Conservation (phyloP, 2,329 filamentous ascomycete genomes). For the Colletotrichum viniferum region DNA sequence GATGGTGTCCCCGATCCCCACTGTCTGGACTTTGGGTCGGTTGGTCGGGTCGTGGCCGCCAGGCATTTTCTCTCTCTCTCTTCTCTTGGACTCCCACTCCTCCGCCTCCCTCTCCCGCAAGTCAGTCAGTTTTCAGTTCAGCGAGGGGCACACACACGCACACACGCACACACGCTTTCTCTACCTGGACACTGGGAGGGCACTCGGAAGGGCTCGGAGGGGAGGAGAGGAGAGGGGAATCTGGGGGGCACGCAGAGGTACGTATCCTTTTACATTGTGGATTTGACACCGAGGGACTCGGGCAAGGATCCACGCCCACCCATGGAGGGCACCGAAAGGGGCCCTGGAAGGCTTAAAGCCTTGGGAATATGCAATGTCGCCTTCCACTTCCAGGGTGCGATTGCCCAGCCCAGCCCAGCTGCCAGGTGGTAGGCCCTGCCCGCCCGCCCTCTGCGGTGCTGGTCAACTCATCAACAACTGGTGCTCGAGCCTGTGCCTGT, state of each 20-base stretch:
- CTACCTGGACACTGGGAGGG: not conserved
- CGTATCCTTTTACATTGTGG: not conserved
- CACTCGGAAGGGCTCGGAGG: not conserved
- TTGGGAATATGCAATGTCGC: not conserved
- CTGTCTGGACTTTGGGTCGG: conserved; percentile 20
- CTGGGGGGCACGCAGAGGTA: not conserved
- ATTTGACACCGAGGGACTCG: not conserved
- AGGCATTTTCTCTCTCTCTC: not conserved
- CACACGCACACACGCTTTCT: not conserved
- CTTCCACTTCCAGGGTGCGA: not conserved
- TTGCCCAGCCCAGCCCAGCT: not conserved
- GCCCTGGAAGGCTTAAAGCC: not conserved
- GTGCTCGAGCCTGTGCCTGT: too few relatives aligned
- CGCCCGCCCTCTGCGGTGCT: not conserved
- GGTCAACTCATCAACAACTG: too few relatives aligned
- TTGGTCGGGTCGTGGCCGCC: not conserved
- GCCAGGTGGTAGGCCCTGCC: not conserved
- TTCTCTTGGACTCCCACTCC: not conserved
- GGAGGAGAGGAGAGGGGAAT: not conserved
- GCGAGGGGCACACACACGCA: not conserved
- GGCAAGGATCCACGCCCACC: not conserved
- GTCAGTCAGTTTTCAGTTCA: not conserved
- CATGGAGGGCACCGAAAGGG: not conserved
- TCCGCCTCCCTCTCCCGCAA: not conserved
- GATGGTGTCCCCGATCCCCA: conserved; percentile 21